A percentile compares a stretch with the other conserved stretches of the same genome.
Conservation (phyloP, 345 rosid species). For the Brassica juncea region DNA sequence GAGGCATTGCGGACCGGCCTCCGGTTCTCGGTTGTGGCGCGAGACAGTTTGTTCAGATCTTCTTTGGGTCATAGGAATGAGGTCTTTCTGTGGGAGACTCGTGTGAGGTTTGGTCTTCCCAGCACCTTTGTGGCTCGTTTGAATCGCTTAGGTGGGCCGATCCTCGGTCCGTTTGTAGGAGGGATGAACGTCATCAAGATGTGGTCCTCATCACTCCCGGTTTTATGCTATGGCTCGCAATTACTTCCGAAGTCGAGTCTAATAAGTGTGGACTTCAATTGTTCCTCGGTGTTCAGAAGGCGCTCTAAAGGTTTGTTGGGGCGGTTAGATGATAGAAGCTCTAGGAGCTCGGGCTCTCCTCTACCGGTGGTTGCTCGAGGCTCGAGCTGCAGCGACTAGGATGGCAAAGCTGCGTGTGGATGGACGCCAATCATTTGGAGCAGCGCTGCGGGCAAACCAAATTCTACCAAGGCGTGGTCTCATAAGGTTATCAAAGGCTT, state of each 20-base stretch:
- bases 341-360: no score
- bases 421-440: background rate
- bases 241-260: no score
- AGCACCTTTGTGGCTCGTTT: background rate
- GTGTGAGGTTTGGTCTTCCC: background rate
- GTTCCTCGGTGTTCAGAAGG: no score
- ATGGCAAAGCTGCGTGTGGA: no score
- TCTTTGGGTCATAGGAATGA: background rate
- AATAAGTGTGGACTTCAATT: no score
- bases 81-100: background rate
- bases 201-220: background rate
- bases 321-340: no score
- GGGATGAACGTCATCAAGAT: background rate
- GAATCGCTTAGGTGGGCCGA: background rate
- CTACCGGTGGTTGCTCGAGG: no score
- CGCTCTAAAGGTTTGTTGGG: no score
- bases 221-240: no score
- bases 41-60: background rate
- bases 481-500: background rate
- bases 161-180: background rate
- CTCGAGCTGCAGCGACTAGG: no score
- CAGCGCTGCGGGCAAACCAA: background rate
- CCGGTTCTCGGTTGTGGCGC: background rate
- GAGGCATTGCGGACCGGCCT: no score
- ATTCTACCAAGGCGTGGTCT: background rate